These are phyloP conservation scores for Hericium rajendrae DNA, from an alignment of 768 basidiomycete species.

Conservation along the genomic window DNA sequence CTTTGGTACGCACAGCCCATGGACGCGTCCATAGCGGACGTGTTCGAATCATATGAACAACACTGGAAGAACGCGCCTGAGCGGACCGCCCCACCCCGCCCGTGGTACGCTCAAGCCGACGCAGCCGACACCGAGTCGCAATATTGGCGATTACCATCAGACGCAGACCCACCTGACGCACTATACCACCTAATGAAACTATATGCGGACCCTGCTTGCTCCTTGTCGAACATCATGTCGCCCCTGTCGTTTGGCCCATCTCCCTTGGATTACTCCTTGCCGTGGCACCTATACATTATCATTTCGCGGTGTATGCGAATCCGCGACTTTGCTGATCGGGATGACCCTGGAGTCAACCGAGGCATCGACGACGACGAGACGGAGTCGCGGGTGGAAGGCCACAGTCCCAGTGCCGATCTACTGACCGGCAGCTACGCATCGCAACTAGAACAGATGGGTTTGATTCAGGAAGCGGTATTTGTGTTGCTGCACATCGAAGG, in stretches of 20 bases:
- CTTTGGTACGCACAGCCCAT: constrained; percentile 81
- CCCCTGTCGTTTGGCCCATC: constrained; percentile 69
- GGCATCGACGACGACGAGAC: constrained; percentile 29
- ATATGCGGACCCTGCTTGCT: constrained; percentile 61
- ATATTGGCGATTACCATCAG: constrained; percentile 34
- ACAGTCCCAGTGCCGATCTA: constrained; percentile 75
- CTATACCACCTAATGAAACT: constrained; percentile 77
- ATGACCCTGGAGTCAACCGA: constrained; percentile 30
- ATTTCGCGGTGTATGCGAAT: constrained; percentile 74
- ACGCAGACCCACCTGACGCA: constrained; percentile 51
- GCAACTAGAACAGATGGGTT: constrained; percentile 72
- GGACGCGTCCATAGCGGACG: constrained; percentile 59
- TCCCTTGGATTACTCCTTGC: constrained; percentile 70
- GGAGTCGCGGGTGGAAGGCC: constrained; percentile 54
- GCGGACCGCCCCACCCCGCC: constrained; percentile 43
- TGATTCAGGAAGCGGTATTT: constrained; percentile 82
- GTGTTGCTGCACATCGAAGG: constrained; percentile 85
- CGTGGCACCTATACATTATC: constrained; percentile 91
- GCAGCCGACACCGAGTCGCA: constrained; percentile 14
- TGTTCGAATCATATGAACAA: constrained; percentile 52
- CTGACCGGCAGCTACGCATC: constrained; percentile 79
- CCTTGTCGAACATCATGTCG: constrained; percentile 56
- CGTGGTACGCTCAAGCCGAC: constrained; percentile 42
- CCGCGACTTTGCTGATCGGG: constrained; percentile 84
- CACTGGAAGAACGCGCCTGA: constrained; percentile 28